A percentile compares a stretch with the other conserved stretches of the same genome.
These are phyloP conservation scores for Arabidopsis arenosa DNA, from an alignment of 345 rosid genomes.

Conservation along the genomic window DNA sequence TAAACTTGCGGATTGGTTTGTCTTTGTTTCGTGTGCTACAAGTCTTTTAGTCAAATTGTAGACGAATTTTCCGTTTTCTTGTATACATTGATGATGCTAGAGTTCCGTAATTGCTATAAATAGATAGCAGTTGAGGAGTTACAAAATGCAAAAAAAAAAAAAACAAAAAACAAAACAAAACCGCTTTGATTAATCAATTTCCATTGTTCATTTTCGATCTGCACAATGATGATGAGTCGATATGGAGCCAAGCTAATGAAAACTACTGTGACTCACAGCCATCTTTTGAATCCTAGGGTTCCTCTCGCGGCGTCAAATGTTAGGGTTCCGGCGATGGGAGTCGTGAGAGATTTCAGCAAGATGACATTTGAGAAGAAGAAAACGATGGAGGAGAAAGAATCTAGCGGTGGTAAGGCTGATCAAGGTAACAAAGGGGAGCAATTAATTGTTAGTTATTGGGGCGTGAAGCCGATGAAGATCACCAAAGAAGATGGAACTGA, in stretches of 20 bases:
- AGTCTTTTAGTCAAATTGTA: constrained; percentile 27
- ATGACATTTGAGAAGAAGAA: constrained; percentile 39
- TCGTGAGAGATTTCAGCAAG: constrained; percentile 31
- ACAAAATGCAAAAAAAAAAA: background rate
- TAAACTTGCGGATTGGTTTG: constrained; percentile 11
- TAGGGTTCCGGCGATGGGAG: constrained; percentile 1
- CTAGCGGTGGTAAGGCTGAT: constrained; percentile 15
- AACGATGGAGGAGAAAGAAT: constrained; percentile 9
- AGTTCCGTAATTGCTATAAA: constrained; percentile 30
- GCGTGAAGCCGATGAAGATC: constrained; percentile 50
- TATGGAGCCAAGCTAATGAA: constrained; percentile 20
- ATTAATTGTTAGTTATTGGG: constrained; percentile 60
- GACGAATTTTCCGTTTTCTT: constrained; percentile 28
- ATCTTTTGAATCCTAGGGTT: constrained; percentile 19
- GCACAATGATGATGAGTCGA: constrained; percentile 38
- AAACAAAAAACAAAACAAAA: too few species aligned
- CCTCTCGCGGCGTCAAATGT: background rate
- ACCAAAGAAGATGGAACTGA: constrained; percentile 60
- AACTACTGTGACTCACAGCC: too few species aligned
- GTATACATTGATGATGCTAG: constrained; percentile 18
- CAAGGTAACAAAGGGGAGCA: constrained; percentile 42
- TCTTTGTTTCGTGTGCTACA: constrained; percentile 34
- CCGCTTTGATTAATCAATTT: background rate
- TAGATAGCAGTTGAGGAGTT: constrained; percentile 14
- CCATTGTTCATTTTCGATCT: background rate